Base-by-base conservation (phyloP, 2,329 filamentous ascomycete species). In the Penicillium sp. region DNA sequence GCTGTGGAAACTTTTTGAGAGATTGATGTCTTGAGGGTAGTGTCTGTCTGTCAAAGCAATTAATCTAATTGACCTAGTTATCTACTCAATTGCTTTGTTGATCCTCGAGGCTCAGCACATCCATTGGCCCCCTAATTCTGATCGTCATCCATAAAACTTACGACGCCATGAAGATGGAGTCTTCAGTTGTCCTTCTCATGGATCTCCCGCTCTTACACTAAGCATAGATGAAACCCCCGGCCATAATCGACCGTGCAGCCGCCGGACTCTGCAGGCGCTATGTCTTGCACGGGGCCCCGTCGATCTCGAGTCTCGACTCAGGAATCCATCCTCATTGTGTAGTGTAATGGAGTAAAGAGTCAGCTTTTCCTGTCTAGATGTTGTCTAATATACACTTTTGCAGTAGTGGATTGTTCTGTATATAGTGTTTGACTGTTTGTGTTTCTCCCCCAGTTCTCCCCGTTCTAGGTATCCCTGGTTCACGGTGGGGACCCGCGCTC, bases 241-340 rank as follows among this genome's bases (percentile, higher is more conserved):
- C 24, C 41, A 51, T 58, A 58, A 58, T 60, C 54, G 58, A 60
- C 58, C 50, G 58, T 60, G 58, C 58, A 60, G 58, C 58, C 47
- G 58, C 54, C 50, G 43, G 44, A 39, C 55, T 58, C 55, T 58
- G 55, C 55, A 54, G 55, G 55, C 56, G 46, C 44, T 55, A 58
- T 58, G 56, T 58, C 56, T 58, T 58, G 56, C 56, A 58, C 51
- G 56, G 56, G 43, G 36, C 50, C 13, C 50, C 51, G 50, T 58
- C 50, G 56, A 58, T 58, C 51, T 36, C 13, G 16, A 54, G 50
- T 55, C 50, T 55, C 50, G 54, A 43, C 53, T 55, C 22, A 11
- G 13, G 19, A 27, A 14, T 37, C 60, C 61, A 60, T 62, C 24
- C 53, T 22, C 35, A 41, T 61, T 59, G 19, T 54, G 24, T n/a